These are phyloP conservation scores for Mycocentrospora acerina DNA, from an alignment of 2,329 filamentous ascomycete species.

Conservation along the genomic window DNA sequence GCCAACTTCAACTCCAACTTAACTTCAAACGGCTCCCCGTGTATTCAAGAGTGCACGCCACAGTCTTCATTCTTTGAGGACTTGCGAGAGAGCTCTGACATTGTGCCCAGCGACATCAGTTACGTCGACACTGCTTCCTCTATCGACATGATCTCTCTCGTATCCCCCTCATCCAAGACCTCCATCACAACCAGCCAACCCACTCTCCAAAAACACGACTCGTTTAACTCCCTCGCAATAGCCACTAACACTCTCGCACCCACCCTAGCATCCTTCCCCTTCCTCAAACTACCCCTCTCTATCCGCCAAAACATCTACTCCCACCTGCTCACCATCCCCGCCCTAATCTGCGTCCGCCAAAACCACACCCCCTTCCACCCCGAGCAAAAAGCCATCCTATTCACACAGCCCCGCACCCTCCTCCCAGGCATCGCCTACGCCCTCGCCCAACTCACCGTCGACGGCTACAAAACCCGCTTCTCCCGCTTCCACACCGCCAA, in stretches of 20 bases:
- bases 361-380: slow-evolving; percentile 22
- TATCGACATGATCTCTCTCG: slow-evolving; percentile 5
- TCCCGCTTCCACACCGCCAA: slow-evolving; percentile 17
- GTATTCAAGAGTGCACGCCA: too few relatives aligned
- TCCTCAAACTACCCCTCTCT: slow-evolving; percentile 23
- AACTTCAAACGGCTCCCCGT: too few relatives aligned
- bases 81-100: too few relatives aligned
- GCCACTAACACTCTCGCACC: not conserved
- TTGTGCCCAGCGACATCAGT: too few relatives aligned
- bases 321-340: slow-evolving; percentile 24
- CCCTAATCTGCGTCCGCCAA: slow-evolving; percentile 28
- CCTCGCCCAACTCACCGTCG: slow-evolving; percentile 14
- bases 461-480: slow-evolving; percentile 18
- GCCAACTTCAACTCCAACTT: not conserved
- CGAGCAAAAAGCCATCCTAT: slow-evolving; percentile 15
- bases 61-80: too few relatives aligned
- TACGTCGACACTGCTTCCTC: slow-evolving; percentile 3
- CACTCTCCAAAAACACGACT: slow-evolving; percentile 3
- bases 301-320: slow-evolving; percentile 24
- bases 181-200: not conserved
- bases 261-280: slow-evolving; percentile 12
- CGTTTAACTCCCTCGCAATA: not conserved
- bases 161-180: slow-evolving; percentile 3
- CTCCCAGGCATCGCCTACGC: slow-evolving; percentile 29
- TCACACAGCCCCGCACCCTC: slow-evolving; percentile 17